Evolutionary conservation across 164 flowering plant genomes (phyloP), one percentile per base, ranked within the genome.

Genomic region (Protea cynaroides): DNA sequence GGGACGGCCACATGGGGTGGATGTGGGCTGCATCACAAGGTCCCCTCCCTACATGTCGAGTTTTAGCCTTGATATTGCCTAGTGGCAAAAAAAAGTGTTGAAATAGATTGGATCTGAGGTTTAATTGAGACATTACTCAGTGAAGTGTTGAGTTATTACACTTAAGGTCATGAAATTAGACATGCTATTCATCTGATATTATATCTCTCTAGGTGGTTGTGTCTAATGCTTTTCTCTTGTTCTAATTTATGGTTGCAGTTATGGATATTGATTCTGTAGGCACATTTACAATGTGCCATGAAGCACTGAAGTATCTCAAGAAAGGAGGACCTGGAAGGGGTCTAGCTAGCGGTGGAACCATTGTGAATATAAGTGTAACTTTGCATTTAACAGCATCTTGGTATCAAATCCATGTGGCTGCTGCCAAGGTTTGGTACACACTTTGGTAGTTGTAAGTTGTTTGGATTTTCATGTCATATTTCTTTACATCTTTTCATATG

Each of bases 261-360:
- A 56, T 94, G 78, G 99, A 94, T 70, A 94, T 94, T 63, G 99
- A 94, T 80, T 73, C 99, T 34, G 96, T 94, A 63, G 99, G 99
- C 36, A 91, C 99, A 56, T 94, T 91, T 65, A 89, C 89, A 56
- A 94, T 94, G 99, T 94, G 96, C 78, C 92, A 82, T 62, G 93
- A 79, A 79, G 93, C 96, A 19, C 82, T 91, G 0, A 76, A 83
- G 57, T 91, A 89, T 75, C 86, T 94, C 38, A 89, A 89, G 76
- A 87, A 86, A 72, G 97, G 93, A 50, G 97, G 81, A 25, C 84
- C 69, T 0, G 99, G 99, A 25, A 85, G 84, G 68, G 67, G 62
- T 56, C 70, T 81, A 62, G 71, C 83, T 23, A 56, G 70, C 70
- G 99, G 96, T 43, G 97, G 97, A 65, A 18, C 75, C 46, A 94